Evolutionary conservation across 352 stramenopile genomes (phyloP).

Genomic region (Pythium scleroteichum): DNA sequence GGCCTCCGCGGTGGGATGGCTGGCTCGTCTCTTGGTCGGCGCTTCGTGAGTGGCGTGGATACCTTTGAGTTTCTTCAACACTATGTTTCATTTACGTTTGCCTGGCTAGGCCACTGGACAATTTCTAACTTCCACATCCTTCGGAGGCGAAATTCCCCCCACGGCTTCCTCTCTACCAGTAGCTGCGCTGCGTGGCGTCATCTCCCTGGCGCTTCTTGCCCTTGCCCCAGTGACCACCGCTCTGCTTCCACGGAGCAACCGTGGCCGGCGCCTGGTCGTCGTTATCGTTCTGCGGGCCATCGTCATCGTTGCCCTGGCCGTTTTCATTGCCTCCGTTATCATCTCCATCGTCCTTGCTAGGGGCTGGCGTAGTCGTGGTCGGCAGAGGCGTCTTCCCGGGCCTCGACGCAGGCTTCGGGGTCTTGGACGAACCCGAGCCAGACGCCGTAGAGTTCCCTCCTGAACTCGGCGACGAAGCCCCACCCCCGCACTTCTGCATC

Average conservation of each 20-base stretch:
- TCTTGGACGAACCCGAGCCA: neutral
- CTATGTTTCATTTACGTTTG: no score
- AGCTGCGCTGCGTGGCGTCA: slow-evolving; percentile 1
- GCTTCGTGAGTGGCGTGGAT: no score
- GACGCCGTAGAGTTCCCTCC: slow-evolving; percentile 2
- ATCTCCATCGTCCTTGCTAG: neutral
- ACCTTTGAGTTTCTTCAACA: no score
- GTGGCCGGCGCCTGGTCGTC: slow-evolving; percentile 1
- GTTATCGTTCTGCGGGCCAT: neutral
- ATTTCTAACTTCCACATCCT: neutral
- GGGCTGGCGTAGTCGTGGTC: neutral
- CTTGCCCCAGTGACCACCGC: neutral
- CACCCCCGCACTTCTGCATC: slow-evolving; percentile 42
- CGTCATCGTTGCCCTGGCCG: neutral
- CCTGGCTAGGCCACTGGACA: no score
- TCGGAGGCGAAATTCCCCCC: no score
- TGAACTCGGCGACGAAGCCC: neutral
- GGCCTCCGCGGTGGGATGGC: no score
- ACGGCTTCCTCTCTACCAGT: no score
- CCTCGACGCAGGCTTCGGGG: neutral
- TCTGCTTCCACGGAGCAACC: slow-evolving; percentile 11
- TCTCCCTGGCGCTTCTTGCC: neutral
- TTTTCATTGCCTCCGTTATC: neutral
- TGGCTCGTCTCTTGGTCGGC: no score
- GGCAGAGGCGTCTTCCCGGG: neutral